Conservation (phyloP, 306 rosid species). For the Rubus idaeus region DNA sequence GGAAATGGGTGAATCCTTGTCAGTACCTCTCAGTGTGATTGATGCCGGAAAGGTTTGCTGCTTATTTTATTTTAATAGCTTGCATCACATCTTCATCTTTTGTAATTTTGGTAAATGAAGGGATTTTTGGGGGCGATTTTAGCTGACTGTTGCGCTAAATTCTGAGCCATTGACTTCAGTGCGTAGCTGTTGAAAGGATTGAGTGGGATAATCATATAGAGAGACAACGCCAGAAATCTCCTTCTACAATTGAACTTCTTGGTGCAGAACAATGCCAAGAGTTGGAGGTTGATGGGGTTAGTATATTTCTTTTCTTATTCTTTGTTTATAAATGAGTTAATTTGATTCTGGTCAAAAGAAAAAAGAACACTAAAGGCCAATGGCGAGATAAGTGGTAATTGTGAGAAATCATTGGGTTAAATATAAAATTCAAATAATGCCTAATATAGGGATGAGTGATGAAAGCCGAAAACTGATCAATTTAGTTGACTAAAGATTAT, state of each 20-base stretch:
- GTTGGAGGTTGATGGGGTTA: constrained; percentile 43
- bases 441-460: neutral
- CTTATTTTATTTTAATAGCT: neutral
- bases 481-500: neutral
- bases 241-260: constrained; percentile 36
- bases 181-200: constrained; percentile 33
- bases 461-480: neutral
- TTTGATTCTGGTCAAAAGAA: neutral
- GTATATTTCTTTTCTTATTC: neutral
- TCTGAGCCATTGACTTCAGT: constrained; percentile 34
- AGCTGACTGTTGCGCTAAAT: constrained; percentile 4
- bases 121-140: neutral
- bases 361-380: neutral
- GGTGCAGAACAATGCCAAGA: constrained; percentile 31
- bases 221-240: constrained; percentile 42
- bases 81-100: neutral
- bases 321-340: neutral
- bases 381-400: neutral
- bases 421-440: neutral
- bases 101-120: neutral
- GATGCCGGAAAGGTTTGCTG: constrained; percentile 51
- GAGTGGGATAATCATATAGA: constrained; percentile 48
- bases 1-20: constrained; percentile 43
- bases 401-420: neutral
- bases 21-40: constrained; percentile 51